Evolutionary conservation across 208 protist genomes (phyloP), one percentile per base, ranked within the genome.

Genomic region (Angomonas ambiguus): DNA sequence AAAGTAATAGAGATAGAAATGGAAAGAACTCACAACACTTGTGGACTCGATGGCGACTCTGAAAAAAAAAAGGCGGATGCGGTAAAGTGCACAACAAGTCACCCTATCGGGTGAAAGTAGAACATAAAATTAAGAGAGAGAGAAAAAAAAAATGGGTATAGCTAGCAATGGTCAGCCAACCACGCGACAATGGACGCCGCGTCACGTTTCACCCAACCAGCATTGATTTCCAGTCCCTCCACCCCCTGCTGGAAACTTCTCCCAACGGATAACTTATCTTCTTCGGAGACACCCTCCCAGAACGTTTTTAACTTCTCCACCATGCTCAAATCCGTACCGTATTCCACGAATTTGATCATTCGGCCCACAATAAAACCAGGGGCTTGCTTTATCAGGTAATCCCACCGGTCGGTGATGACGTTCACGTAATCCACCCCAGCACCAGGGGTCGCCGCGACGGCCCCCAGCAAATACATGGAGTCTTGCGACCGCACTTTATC

Each of bases 401-500:
- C 8, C 83, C 85, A 91, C 22, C 68, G 59, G 16, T 49, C 30
- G 60, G 77, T 81, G 0, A 92, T 41, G 65, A 84, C 73, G 5
- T 70, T 28, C 13, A 60, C 75, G 62, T 82, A 91, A n/a, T 32
- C 0, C 13, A 25, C 58, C 22, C 65, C 59, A 33, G 60, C 69
- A 32, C 62, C 41, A 27, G 77, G 55, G 31, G 71, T 74, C 3
- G 63, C 25, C 13, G 76, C 82, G 18, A 95, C 51, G 48, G 67
- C 64, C 8, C 53, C 51, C 61, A 95, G 56, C 8, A 95, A 38
- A 35, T 72, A 78, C 11, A 77, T 30, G 55, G 82, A 65, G 67
- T 92, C 88, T 62, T 91, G 85, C 24, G 72, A 71, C 32, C 72
- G 79, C 27, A 91, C 79, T 42, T 82, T 80, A 53, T 80, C 80